Evolutionary conservation across 2,329 filamentous ascomycete species (phyloP).

Genomic region (Calonectria honghensis): DNA sequence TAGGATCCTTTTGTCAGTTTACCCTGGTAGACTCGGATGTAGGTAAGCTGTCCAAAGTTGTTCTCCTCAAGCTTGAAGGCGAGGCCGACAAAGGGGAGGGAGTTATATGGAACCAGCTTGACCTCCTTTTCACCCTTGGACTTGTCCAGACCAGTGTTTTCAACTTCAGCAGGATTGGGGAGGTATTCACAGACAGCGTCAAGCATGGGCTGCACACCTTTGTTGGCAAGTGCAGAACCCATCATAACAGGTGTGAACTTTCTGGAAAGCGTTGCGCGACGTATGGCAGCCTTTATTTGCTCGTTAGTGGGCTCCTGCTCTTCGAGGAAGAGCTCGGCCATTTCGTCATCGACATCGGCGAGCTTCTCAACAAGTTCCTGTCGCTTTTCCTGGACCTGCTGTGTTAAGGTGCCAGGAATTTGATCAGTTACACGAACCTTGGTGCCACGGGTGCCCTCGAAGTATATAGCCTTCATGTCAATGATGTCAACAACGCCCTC

Average conservation of each 20-base stretch:
- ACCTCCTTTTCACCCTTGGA: slow-evolving; percentile 86
- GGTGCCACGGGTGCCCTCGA: slow-evolving; percentile 88
- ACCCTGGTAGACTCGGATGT: slow-evolving; percentile 98
- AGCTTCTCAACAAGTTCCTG: slow-evolving; percentile 93
- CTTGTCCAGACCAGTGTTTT: slow-evolving; percentile 92
- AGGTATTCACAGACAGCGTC: slow-evolving; percentile 98
- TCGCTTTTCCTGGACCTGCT: slow-evolving; percentile 87
- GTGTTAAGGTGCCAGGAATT: slow-evolving; percentile 86
- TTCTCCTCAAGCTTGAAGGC: slow-evolving; percentile 99
- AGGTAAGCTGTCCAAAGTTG: slow-evolving; percentile 98
- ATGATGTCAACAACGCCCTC: slow-evolving; percentile 95
- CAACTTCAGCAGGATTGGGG: slow-evolving; percentile 91
- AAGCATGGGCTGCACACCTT: slow-evolving; percentile 95
- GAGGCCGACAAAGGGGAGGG: slow-evolving; percentile 93
- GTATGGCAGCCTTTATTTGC: slow-evolving; percentile 95
- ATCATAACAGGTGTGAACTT: slow-evolving; percentile 98
- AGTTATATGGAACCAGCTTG: slow-evolving; percentile 93
- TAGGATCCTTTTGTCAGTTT: slow-evolving; percentile 90
- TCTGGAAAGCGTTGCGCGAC: slow-evolving; percentile 88
- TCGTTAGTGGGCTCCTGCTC: slow-evolving; percentile 85
- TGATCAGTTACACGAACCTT: slow-evolving; percentile 85
- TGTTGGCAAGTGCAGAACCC: slow-evolving; percentile 96
- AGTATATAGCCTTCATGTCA: slow-evolving; percentile 94
- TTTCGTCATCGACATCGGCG: slow-evolving; percentile 98
- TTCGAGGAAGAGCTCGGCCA: slow-evolving; percentile 94